These are phyloP conservation scores for Bondarzewia mesenterica DNA, from an alignment of 1,284 basidiomycete species.

Conservation along the genomic window DNA sequence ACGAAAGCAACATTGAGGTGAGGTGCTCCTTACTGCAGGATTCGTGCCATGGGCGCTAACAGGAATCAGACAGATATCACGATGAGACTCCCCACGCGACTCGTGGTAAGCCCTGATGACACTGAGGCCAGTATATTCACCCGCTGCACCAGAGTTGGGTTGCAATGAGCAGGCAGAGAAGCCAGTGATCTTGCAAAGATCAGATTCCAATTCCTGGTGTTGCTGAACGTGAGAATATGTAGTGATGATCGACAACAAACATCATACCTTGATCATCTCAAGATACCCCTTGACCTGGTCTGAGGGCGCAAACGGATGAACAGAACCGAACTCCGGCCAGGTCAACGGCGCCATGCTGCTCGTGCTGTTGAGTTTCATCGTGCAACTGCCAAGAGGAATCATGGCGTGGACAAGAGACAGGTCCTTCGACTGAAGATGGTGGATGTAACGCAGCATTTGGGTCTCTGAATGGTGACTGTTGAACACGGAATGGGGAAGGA, in stretches of 20 bases:
- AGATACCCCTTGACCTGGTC: conserved; percentile 90
- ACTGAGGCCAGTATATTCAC: conserved; percentile 91
- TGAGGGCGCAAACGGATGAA: conserved; percentile 90
- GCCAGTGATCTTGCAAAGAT: conserved; percentile 92
- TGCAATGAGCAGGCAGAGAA: conserved; percentile 93
- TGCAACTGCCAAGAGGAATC: conserved; percentile 95
- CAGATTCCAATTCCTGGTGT: conserved; percentile 83
- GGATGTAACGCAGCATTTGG: conserved; percentile 95
- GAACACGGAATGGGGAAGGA: conserved; percentile 86
- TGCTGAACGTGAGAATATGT: conserved; percentile 5
- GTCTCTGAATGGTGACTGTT: conserved; percentile 96
- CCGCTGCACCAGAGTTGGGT: conserved; percentile 95
- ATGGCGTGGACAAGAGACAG: conserved; percentile 92
- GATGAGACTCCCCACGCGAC: conserved; percentile 77
- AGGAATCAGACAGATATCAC: conserved; percentile 92
- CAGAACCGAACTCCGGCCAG: conserved; percentile 83
- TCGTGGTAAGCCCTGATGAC: conserved; percentile 94
- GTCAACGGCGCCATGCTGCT: conserved; percentile 96
- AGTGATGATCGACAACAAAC: not conserved
- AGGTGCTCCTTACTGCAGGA: conserved; percentile 61
- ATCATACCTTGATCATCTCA: conserved; percentile 65
- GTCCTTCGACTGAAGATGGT: conserved; percentile 91
- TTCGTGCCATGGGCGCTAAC: conserved; percentile 96
- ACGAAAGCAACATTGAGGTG: not conserved
- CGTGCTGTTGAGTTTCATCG: conserved; percentile 96